Evolutionary conservation across 176 grass and related monocot species (phyloP), one percentile per base, ranked within the genome.

Genomic region (Rhynchospora breviuscula): DNA sequence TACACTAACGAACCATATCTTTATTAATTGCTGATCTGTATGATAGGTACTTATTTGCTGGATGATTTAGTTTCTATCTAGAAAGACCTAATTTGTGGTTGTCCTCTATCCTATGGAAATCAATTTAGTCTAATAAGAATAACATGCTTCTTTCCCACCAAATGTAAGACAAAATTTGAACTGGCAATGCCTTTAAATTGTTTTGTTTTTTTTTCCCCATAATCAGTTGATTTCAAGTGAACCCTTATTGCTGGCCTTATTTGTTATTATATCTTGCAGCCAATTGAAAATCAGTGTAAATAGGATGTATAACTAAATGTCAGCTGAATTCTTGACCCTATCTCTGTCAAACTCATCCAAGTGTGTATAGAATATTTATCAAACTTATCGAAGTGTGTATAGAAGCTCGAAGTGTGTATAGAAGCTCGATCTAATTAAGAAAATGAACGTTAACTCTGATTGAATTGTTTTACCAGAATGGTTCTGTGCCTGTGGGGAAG

Each of bases 401-500:
- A 51, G 23, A 74, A 26, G 25, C 13, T 54, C 72, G 56, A 56
- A 5, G 18, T 44, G 15, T 9, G 26, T n/a, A 69, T 44, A 51
- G 23, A 74, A 26, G 25, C 13, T 54, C 72, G 56, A 56, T 77
- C 23, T 56, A 31, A 13, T 49, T 56, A 56, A 17, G 53, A 54
- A 31, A 21, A 73, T 48, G 49, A 29, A 17, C 15, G 29, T 33
- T 18, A 3, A 9, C 73, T 77, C 2, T 77, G 25, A 6, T 33
- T 77, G 73, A 21, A 77, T 33, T 56, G 23, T 77, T 54, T 56
- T 77, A 5, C 5, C 22, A 82, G 80, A 54, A 65, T 66, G 80
- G 63, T 25, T 64, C 61, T 82, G 80, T 4, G 3, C 59, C 80
- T 5, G 48, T 43, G 48, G 70, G 18, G 13, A 77, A 75, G 48